Percentiles rank a stretch among this genome's conserved stretches.
These are phyloP conservation scores for Heterobasidion parviporum DNA, from an alignment of 1,284 basidiomycete species.

Conservation along the genomic window DNA sequence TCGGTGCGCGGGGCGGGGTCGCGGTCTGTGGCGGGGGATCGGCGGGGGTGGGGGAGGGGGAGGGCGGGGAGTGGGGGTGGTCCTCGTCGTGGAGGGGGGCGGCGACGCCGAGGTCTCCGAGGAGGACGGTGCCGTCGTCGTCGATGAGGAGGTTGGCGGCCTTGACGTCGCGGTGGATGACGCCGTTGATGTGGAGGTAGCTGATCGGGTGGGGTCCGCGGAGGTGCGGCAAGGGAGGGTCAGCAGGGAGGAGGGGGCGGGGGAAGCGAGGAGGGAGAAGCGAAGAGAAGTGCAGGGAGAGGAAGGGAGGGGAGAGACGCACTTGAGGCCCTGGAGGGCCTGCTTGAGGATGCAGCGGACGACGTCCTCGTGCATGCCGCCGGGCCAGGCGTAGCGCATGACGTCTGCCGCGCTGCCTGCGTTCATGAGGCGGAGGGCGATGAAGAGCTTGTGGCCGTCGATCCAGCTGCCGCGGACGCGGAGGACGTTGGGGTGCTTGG, in stretches of 20 bases:
- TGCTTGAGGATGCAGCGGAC: slow-evolving; percentile 79
- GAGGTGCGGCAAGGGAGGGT: background rate
- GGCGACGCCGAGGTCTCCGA: slow-evolving; percentile 85
- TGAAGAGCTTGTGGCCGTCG: slow-evolving; percentile 74
- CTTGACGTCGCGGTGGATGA: slow-evolving; percentile 87
- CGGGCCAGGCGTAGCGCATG: slow-evolving; percentile 77
- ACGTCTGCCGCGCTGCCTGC: slow-evolving; percentile 82
- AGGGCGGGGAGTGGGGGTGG: slow-evolving; percentile 12
- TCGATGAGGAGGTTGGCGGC: slow-evolving; percentile 85
- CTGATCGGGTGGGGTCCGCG: slow-evolving; percentile 23
- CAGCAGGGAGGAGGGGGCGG: background rate
- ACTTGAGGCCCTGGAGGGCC: slow-evolving; percentile 79
- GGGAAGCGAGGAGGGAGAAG: background rate
- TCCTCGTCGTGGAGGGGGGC: slow-evolving; percentile 67
- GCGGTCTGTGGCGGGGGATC: slow-evolving; percentile 19
- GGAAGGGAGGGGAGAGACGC: slow-evolving; percentile 22
- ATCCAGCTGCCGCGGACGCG: slow-evolving; percentile 88
- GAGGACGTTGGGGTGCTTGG: slow-evolving; percentile 89
- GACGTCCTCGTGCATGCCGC: slow-evolving; percentile 83
- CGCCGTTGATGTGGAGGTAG: slow-evolving; percentile 82
- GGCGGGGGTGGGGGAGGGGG: slow-evolving; percentile 11
- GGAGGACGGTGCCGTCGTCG: slow-evolving; percentile 80
- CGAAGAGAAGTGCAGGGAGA: background rate
- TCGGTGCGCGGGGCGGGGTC: background rate
- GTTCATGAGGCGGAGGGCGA: slow-evolving; percentile 86